These are phyloP conservation scores for Stromatinia cepivora DNA, from an alignment of 2,329 filamentous ascomycete species.

Conservation along the genomic window DNA sequence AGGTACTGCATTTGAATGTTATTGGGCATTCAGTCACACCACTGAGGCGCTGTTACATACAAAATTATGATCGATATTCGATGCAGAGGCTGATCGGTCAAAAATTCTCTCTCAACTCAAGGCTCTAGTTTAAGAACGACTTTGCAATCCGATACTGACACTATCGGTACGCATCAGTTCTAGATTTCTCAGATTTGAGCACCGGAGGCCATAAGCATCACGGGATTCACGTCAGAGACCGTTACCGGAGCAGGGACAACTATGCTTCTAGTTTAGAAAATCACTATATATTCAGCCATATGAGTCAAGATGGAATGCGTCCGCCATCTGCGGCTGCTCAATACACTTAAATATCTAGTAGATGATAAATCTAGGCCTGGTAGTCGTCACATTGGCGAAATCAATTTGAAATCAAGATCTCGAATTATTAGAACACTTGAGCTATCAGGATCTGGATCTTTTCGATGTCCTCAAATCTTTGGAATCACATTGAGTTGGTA, in stretches of 20 bases:
- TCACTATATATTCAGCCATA: background rate
- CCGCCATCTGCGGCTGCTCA: background rate
- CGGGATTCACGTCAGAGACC: background rate
- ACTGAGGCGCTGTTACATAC: too few species aligned
- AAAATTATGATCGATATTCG: too few species aligned
- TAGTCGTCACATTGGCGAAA: background rate
- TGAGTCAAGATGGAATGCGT: background rate
- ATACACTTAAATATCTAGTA: background rate
- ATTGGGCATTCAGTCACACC: too few species aligned
- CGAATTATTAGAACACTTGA: background rate
- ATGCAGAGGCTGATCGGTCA: too few species aligned
- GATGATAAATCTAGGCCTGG: background rate
- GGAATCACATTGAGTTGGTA: background rate
- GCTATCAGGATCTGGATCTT: background rate
- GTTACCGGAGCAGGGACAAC: background rate
- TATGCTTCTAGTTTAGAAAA: background rate
- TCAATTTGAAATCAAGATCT: background rate
- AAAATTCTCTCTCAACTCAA: too few species aligned
- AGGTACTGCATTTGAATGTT: too few species aligned
- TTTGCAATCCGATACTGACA: too few species aligned
- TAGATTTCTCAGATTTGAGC: background rate
- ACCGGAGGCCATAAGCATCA: background rate
- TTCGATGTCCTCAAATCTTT: background rate
- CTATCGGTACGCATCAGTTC: background rate
- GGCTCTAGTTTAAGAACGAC: too few species aligned